Percentiles rank a stretch among this genome's conserved stretches.
Evolutionary conservation across 345 rosid species (phyloP).

Genomic region (Heritiera fomes): DNA sequence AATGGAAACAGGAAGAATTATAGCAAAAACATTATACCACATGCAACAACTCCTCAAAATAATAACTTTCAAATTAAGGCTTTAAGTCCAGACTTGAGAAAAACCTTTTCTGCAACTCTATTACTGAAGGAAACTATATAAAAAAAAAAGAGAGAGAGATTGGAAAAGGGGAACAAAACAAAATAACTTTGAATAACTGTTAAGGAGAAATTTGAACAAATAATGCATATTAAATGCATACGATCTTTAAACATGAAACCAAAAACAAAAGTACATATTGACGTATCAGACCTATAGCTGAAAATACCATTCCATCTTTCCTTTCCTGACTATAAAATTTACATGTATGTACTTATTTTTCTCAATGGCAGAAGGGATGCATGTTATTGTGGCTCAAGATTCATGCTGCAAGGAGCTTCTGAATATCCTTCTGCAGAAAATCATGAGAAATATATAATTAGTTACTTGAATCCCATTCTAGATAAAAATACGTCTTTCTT

Average conservation of each 20-base stretch:
- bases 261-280: not conserved
- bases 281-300: constrained; percentile 12
- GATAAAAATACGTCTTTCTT: not conserved
- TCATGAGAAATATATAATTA: not conserved
- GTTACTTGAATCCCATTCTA: not conserved
- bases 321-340: not conserved
- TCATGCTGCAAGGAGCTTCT: constrained; percentile 60
- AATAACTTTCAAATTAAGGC: not conserved
- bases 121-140: not conserved
- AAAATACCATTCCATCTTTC: not conserved
- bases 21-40: no score
- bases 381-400: not conserved
- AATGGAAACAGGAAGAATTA: no score
- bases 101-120: not conserved
- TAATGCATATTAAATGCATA: not conserved
- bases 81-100: not conserved
- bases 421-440: constrained; percentile 63
- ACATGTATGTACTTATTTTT: not conserved
- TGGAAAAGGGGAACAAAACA: not conserved
- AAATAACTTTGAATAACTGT: not conserved
- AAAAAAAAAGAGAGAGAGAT: not conserved
- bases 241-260: not conserved
- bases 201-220: not conserved
- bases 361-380: not conserved
- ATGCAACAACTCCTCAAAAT: not conserved